Conservation (phyloP, 352 stramenopile genomes). For the Peronosclerospora sorghi region DNA sequence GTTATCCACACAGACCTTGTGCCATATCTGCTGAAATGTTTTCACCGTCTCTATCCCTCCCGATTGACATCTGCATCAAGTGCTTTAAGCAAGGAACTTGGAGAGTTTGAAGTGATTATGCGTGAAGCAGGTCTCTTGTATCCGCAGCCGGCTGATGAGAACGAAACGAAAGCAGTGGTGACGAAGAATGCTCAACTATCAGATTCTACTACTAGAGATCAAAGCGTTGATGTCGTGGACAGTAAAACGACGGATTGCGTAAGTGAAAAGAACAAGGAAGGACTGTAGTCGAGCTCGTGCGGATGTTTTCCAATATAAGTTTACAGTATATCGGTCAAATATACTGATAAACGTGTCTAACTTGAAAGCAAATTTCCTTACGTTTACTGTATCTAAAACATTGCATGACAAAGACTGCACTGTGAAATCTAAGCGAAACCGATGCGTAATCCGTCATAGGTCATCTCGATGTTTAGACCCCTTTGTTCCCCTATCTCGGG, state of each 20-base stretch:
- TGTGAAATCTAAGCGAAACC: too few species aligned
- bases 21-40: slow-evolving; percentile 62
- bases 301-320: too few species aligned
- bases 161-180: slow-evolving; percentile 15
- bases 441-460: slow-evolving; percentile 65
- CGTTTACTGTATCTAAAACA: too few species aligned
- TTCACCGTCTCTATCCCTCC: slow-evolving; percentile 51
- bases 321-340: too few species aligned
- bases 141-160: neutral
- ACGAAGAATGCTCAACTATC: slow-evolving; percentile 14
- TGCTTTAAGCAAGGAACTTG: slow-evolving; percentile 17
- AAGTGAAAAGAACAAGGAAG: neutral
- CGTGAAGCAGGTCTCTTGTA: slow-evolving; percentile 26
- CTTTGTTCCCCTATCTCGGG: slow-evolving; percentile 34
- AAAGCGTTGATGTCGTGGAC: neutral
- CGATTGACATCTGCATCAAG: slow-evolving; percentile 14
- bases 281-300: too few species aligned
- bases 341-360: too few species aligned
- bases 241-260: neutral
- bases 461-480: slow-evolving; percentile 67
- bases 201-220: neutral
- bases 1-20: slow-evolving; percentile 45
- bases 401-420: too few species aligned
- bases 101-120: slow-evolving; percentile 38
- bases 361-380: too few species aligned